Evolutionary conservation across 768 basidiomycete species (phyloP), one percentile per base, ranked within the genome.

Genomic region (Auricularia auricula-judae): DNA sequence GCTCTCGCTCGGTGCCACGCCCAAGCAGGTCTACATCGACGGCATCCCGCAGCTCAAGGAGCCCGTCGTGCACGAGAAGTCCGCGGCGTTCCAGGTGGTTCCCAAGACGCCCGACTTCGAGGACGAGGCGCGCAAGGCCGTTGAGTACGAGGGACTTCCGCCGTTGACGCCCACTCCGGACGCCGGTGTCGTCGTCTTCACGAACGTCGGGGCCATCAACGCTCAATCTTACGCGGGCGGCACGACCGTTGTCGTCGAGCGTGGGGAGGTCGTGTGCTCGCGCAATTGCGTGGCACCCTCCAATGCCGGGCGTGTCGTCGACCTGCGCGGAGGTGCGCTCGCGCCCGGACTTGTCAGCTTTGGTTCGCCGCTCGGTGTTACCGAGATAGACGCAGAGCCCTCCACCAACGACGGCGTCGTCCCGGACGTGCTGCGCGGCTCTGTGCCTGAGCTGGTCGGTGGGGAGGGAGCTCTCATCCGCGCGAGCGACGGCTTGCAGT

Each of bases 11-110:
- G 89, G 89, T 23, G 89, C 90, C 23, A 86, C 89, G 0, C 91
- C 91, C 3, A 79, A 80, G 61, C 90, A 93, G 76, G 89, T 91
- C 8, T 91, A 81, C 75, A 90, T 93, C 66, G 92, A 95, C 69
- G 93, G 92, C 3, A 87, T 93, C 61, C 71, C 87, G 0, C 92
- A 95, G 69, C 69, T 88, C 2, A 70, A 76, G 56, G 70, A 74
- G 2, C 80, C 86, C 2, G 71, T 78, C 67, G 72, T 81, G 18
- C 71, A 79, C 44, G 59, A 74, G 61, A 93, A 95, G 71, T 83
- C 87, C 0, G 59, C 66, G 1, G 64, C 72, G 5, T 77, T 83
- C 66, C 89, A 93, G 68, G 67, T 75, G 7, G 74, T 75, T 1
- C 85, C 86, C 3, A 72, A 76, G 36, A 81, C 81, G 0, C 86